Evolutionary conservation across 2,329 filamentous ascomycete genomes (phyloP), one percentile per base, ranked within the genome.

Genomic region (Aureobasidium subglaciale): DNA sequence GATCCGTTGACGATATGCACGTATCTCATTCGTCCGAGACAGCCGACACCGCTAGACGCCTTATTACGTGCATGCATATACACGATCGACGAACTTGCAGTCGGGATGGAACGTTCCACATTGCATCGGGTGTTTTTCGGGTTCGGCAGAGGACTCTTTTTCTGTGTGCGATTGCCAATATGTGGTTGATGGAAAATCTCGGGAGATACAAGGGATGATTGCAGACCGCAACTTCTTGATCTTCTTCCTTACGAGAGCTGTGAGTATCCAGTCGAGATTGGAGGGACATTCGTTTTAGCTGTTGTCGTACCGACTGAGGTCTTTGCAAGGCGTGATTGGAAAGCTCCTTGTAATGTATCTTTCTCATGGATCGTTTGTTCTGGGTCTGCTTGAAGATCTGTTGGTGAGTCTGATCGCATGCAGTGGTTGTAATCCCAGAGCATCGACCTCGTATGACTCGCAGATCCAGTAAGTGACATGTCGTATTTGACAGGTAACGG

Each of bases 81-180:
- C 10, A 35, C 15, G 30, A 48, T 48, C 29, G 30, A 34, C 43
- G 30, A 35, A 29, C 29, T 34, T 35, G 43, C 43, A 48, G 43
- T 48, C 43, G 43, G 43, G 43, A 35, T 24, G 29, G 43, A 24
- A 48, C 43, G 30, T 48, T 35, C 43, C 43, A 48, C 43, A 48
- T 48, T 48, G 43, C 30, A 45, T 45, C 25, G 4, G 30, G n/a
- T 20, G 20, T 15, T 45, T 45, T 22, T 32, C 27, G 20, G 27
- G 42, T 11, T 22, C 18, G 11, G 42, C 20, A 30, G 29, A 48
- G 43, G 18, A 16, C 4, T 32, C 18, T 7, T 6, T 10, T 24
- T 16, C 15, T 11, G 24, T 35, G 29, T 35, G 18, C 18, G 30
- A 16, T 2, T 9, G 34, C 18, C n/a, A 13, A 35, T 48, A 9